Conservation (phyloP, 1,284 basidiomycete species). For the Rhodotorula sp. region DNA sequence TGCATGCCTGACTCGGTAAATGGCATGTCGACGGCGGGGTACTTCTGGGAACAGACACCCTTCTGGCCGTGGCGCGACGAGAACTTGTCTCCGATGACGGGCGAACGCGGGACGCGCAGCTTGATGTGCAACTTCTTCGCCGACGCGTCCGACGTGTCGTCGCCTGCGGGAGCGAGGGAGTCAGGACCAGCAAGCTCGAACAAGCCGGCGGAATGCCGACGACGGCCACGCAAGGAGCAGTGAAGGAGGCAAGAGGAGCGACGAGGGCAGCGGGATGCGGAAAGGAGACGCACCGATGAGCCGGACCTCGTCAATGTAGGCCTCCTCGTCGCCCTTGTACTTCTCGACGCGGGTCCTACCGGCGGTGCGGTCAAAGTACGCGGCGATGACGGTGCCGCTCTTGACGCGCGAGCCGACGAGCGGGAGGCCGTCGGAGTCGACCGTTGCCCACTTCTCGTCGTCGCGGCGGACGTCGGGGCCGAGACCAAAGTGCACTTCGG, state of each 20-base stretch:
- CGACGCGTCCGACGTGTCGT: slow-evolving; percentile 82
- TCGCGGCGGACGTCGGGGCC: slow-evolving; percentile 70
- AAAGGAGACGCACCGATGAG: slow-evolving; percentile 66
- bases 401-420: slow-evolving; percentile 70
- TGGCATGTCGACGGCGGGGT: slow-evolving; percentile 98
- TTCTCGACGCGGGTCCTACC: slow-evolving; percentile 83
- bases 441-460: slow-evolving; percentile 63
- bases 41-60: slow-evolving; percentile 99
- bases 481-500: slow-evolving; percentile 72
- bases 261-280: not conserved
- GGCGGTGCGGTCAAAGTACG: slow-evolving; percentile 84
- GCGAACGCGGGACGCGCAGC: slow-evolving; percentile 87
- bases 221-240: no score
- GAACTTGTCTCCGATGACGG: slow-evolving; percentile 99
- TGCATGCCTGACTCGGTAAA: slow-evolving; percentile 99
- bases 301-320: slow-evolving; percentile 89
- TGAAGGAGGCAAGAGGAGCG: not conserved
- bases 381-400: slow-evolving; percentile 76
- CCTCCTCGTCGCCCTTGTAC: slow-evolving; percentile 95
- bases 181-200: no score
- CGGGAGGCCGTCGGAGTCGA: slow-evolving; percentile 86
- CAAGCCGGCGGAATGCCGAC: no score
- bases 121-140: slow-evolving; percentile 93
- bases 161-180: slow-evolving; percentile 57
- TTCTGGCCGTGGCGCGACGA: slow-evolving; percentile 99